A percentile compares a stretch with the other conserved stretches of the same genome.
These are phyloP conservation scores for Pleurotus citrinopileatus DNA, from an alignment of 768 basidiomycete genomes.

Conservation along the genomic window DNA sequence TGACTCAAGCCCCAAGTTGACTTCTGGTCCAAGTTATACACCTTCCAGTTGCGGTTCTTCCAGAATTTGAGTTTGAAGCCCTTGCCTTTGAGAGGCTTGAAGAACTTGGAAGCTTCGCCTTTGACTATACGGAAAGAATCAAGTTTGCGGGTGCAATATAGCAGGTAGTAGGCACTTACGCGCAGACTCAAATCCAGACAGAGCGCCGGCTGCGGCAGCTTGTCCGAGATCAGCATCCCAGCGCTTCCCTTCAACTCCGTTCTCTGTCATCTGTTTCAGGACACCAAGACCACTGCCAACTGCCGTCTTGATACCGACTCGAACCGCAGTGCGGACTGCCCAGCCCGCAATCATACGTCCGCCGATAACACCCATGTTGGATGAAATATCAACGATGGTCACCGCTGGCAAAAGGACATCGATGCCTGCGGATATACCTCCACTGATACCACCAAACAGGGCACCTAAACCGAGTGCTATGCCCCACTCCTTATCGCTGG, in stretches of 20 bases:
- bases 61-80: slow-evolving; percentile 6
- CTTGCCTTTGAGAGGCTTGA: slow-evolving; percentile 6
- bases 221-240: not conserved
- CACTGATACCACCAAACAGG: slow-evolving; percentile 4
- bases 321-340: not conserved
- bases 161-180: not conserved
- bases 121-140: not conserved
- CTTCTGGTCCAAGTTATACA: not conserved
- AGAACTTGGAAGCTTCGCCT: not conserved
- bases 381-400: not conserved
- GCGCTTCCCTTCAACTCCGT: not conserved
- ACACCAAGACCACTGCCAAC: not conserved
- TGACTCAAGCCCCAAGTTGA: not conserved
- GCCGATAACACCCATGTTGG: not conserved
- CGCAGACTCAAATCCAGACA: slow-evolving; percentile 1
- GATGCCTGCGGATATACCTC: slow-evolving; percentile 1
- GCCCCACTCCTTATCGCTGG: slow-evolving; percentile 9
- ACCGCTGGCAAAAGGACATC: slow-evolving; percentile 6
- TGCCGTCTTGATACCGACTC: slow-evolving; percentile 2
- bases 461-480: slow-evolving; percentile 4
- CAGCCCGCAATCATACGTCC: slow-evolving; percentile 1
- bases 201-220: not conserved
- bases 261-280: not conserved
- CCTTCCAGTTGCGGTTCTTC: slow-evolving; percentile 8
- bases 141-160: not conserved